Percentiles rank a stretch among this genome's conserved stretches.
phyloP scores from a whole-genome alignment of 2,329 filamentous ascomycete species.

The Fusarium bactridioides region DNA sequence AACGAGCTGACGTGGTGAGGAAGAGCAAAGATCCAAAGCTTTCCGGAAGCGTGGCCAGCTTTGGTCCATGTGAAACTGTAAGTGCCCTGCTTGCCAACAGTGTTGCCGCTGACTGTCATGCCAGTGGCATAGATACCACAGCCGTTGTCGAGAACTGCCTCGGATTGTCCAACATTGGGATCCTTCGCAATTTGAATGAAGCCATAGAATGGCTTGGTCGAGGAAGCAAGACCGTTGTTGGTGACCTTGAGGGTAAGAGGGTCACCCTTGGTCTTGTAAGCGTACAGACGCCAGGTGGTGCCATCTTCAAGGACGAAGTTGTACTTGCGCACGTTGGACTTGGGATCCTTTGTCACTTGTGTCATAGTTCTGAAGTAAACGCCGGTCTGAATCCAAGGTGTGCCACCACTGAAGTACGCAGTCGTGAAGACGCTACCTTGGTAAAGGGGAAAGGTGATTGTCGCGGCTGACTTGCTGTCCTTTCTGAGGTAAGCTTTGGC shows the following conservation, averaged over 20 bases:
- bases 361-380: slow-evolving; percentile 77
- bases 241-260: slow-evolving; percentile 73
- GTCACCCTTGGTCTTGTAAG: slow-evolving; percentile 65
- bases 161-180: slow-evolving; percentile 61
- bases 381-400: slow-evolving; percentile 76
- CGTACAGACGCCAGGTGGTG: slow-evolving; percentile 82
- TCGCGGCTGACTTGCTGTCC: slow-evolving; percentile 59
- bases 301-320: slow-evolving; percentile 75
- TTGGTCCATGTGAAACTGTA: slow-evolving; percentile 82
- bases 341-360: slow-evolving; percentile 62
- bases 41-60: slow-evolving; percentile 65
- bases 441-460: slow-evolving; percentile 80
- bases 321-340: slow-evolving; percentile 77
- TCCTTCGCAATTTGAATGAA: slow-evolving; percentile 86
- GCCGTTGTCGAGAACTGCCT: slow-evolving; percentile 76
- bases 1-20: slow-evolving; percentile 87
- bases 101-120: slow-evolving; percentile 70
- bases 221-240: slow-evolving; percentile 71
- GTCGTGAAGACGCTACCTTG: slow-evolving; percentile 93
- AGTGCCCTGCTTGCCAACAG: slow-evolving; percentile 65
- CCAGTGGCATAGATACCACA: slow-evolving; percentile 77
- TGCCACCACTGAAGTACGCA: slow-evolving; percentile 73
- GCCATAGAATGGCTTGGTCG: slow-evolving; percentile 75
- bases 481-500: slow-evolving; percentile 73
- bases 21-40: slow-evolving; percentile 84